A percentile compares a stretch with the other conserved stretches of the same genome.
phyloP scores from a whole-genome alignment of 2,329 filamentous ascomycete genomes.

The Calonectria pseudoturangicola region DNA sequence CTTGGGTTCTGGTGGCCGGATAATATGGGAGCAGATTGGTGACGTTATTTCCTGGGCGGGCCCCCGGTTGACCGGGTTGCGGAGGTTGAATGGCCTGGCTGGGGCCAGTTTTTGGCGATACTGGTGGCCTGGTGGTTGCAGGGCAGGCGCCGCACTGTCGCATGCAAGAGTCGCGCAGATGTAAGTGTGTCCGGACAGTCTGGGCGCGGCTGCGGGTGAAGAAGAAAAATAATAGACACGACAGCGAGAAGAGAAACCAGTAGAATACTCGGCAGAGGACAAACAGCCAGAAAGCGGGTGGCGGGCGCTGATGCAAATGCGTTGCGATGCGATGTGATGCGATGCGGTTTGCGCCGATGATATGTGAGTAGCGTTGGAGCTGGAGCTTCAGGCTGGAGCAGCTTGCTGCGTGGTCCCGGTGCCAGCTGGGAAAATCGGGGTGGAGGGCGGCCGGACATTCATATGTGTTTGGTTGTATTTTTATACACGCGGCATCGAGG shows the following conservation, averaged over 20 bases:
- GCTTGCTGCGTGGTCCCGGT: constrained; percentile 48
- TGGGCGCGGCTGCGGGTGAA: constrained; percentile 24
- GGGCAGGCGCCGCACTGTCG: constrained; percentile 40
- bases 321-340: neutral
- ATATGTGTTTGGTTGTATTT: constrained; percentile 67
- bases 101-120: constrained; percentile 41
- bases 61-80: constrained; percentile 53
- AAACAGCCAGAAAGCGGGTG: neutral
- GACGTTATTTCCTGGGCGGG: constrained; percentile 44
- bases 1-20: constrained; percentile 21
- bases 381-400: constrained; percentile 45
- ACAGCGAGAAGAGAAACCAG: constrained; percentile 43
- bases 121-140: constrained; percentile 39
- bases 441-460: constrained; percentile 66
- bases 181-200: constrained; percentile 28
- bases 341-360: neutral
- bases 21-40: constrained; percentile 36
- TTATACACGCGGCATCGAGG: constrained; percentile 64
- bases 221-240: constrained; percentile 16
- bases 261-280: neutral
- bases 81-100: constrained; percentile 42
- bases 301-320: constrained; percentile 2
- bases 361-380: constrained; percentile 39
- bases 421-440: constrained; percentile 61
- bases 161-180: constrained; percentile 11